Percentiles rank a stretch among this genome's conserved stretches.
Evolutionary conservation across 306 rosid genomes (phyloP).

Genomic region (Styphnolobium japonicum): DNA sequence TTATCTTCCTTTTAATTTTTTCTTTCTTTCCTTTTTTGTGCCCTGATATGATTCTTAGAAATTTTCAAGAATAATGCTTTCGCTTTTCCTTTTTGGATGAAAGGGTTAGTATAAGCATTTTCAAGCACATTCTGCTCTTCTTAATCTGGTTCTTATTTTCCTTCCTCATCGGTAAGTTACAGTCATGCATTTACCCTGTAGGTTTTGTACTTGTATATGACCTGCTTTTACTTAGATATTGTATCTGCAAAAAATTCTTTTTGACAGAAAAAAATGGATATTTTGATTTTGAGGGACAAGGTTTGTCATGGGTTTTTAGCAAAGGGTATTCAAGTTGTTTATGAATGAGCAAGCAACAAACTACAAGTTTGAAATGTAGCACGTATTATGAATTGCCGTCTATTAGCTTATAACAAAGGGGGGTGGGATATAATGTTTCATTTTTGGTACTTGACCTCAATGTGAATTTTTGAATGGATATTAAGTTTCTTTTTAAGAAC

Average conservation of each 20-base stretch:
- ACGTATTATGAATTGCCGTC: not conserved
- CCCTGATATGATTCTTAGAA: not conserved
- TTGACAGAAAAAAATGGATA: not conserved
- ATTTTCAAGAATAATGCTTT: not conserved
- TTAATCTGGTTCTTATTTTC: not conserved
- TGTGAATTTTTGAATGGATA: too few species aligned
- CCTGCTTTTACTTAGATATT: not conserved
- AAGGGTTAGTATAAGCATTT: not conserved
- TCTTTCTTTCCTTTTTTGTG: not conserved
- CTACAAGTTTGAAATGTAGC: not conserved
- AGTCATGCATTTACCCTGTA: not conserved
- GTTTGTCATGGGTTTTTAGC: not conserved
- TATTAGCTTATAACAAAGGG: not conserved
- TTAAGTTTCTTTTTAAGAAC: too few species aligned
- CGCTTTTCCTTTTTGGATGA: not conserved
- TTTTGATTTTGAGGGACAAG: not conserved
- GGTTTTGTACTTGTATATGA: not conserved
- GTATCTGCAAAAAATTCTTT: too few species aligned
- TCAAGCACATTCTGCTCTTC: not conserved
- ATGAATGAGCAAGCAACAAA: not conserved
- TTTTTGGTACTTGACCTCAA: not conserved
- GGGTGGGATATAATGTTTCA: not conserved
- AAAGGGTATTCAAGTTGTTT: not conserved
- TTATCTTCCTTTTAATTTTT: not conserved
- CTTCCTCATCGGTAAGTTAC: not conserved